Base-by-base conservation (phyloP, 2,329 filamentous ascomycete genomes). In the Aureobasidium zeae region DNA sequence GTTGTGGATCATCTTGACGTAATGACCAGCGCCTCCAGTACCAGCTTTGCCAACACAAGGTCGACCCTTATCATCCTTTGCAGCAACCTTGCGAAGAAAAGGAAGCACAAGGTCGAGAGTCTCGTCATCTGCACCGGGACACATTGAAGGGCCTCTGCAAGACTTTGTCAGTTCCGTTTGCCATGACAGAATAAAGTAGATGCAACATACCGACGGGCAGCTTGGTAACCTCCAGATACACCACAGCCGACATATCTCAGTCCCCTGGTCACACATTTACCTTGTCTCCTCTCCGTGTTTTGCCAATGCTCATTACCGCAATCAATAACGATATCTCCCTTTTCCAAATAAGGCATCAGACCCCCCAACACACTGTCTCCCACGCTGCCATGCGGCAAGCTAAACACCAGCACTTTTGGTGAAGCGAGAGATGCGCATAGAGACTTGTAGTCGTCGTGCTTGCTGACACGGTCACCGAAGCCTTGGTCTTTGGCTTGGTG, bases 1-100 rank as follows among this genome's bases (percentile, higher is more conserved):
- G 50, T 85, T 83, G 56, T 85, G 81, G 3, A 83, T 71, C 79
- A 84, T 85, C 64, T 86, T 85, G 29, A 83, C 77, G 53, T 79
- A 85, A 57, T 85, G 80, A 0, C 81, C 81, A 1, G 74, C 70
- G 1, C 80, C 79, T 0, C 74, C 74, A 2, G 73, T 71, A 0
- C 81, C 80, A 34, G 80, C 68, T 19, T 70, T 66, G 0, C 64
- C 72, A 0, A 81, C 76, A 51, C 79, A 84, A 1, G 78, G 70
- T 9, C 66, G 70, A 1, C 75, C 76, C 3, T 73, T 63, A 25
- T 63, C 63, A 44, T 79, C 77, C 52, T 79, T 81, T 1, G 79
- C 79, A 0, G 79, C 73, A 33, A 82, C 70, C 29, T 67, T 71
- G 48, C 73, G 61, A 1, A 84, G 61, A 10, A 83, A 63, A 1